phyloP scores from a whole-genome alignment of 495 filamentous ascomycete genomes.

The Aspergillus heteromorphus region DNA sequence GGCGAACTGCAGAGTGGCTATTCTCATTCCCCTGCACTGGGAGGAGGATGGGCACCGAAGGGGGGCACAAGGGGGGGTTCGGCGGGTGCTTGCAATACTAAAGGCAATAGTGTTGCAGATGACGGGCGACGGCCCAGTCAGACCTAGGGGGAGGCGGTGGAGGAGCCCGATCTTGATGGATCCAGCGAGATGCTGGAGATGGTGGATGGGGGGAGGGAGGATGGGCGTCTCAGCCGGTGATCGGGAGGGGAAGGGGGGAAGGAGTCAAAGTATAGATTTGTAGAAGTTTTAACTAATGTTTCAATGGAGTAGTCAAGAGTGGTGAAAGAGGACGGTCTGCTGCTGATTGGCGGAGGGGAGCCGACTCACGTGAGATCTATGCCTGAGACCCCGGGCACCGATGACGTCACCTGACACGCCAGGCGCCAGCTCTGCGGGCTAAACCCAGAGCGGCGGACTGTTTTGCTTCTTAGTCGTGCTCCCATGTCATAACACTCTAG shows the following conservation, averaged over 20 bases:
- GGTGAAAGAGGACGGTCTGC: not conserved
- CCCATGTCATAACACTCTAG: not conserved
- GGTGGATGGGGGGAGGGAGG: too few relatives aligned
- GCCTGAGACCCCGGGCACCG: not conserved
- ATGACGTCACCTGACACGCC: too few relatives aligned
- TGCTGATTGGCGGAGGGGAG: not conserved
- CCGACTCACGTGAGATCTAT: not conserved
- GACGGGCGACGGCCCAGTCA: too few relatives aligned
- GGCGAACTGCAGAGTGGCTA: conserved; percentile 76
- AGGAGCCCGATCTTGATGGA: not conserved
- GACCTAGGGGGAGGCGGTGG: not conserved
- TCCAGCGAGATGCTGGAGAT: too few relatives aligned
- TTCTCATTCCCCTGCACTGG: conserved; percentile 53
- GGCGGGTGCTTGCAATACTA: not conserved
- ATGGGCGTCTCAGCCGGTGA: too few relatives aligned
- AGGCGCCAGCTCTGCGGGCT: too few relatives aligned
- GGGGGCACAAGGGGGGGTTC: not conserved
- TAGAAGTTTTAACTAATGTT: too few relatives aligned
- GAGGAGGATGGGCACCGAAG: not conserved
- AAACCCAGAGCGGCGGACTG: too few relatives aligned
- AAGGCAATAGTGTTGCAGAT: not conserved
- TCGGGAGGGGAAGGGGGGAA: too few relatives aligned
- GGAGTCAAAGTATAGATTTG: too few relatives aligned
- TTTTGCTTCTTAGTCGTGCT: too few relatives aligned
- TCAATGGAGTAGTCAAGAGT: not conserved